Evolutionary conservation across 2,329 filamentous ascomycete species (phyloP), one percentile per base, ranked within the genome.

Genomic region (Fusarium tanahbumbuense): DNA sequence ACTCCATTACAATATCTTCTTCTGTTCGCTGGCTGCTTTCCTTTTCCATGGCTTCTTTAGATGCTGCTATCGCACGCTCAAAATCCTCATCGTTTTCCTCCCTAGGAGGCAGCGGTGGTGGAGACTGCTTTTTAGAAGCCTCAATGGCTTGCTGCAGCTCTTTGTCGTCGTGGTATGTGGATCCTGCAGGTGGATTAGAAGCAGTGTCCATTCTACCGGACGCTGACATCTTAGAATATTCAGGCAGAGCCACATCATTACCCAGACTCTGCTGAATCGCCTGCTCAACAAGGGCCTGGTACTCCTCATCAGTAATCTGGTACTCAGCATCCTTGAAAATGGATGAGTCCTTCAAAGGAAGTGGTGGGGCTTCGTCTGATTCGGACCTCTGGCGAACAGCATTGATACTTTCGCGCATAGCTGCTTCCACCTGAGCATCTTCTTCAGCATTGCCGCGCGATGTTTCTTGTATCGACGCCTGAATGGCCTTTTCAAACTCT

Each of bases 401-500:
- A 16, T 81, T 82, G 18, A 96, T 84, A 67, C 91, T 93, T 8
- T 91, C 89, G 16, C 92, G 85, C 53, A 97, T 91, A 2, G 92
- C 92, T 22, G 88, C 84, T 76, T 94, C 93, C 49, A 97, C 85
- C 62, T 87, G 83, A 23, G 85, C 85, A 74, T 96, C 93, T 77
- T 96, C 91, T 22, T 88, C 84, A 0, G 84, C 76, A 67, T 95
- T 85, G 13, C 93, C 92, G 2, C 82, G 85, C 0, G 92, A 94
- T 0, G 92, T 93, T 75, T 91, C 87, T 10, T 83, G 81, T 2
- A 96, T 91, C 2, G 91, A 92, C 13, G 84, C 83, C 56, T 85
- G 86, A 61, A 96, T 95, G 2, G 92, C 92, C 44, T 86, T 83
- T 76, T 95, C 92, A 44, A 93, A 86, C 60, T 92, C 90, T 4